phyloP scores from a whole-genome alignment of 2,329 filamentous ascomycete genomes.

The Akanthomyces lecanii region DNA sequence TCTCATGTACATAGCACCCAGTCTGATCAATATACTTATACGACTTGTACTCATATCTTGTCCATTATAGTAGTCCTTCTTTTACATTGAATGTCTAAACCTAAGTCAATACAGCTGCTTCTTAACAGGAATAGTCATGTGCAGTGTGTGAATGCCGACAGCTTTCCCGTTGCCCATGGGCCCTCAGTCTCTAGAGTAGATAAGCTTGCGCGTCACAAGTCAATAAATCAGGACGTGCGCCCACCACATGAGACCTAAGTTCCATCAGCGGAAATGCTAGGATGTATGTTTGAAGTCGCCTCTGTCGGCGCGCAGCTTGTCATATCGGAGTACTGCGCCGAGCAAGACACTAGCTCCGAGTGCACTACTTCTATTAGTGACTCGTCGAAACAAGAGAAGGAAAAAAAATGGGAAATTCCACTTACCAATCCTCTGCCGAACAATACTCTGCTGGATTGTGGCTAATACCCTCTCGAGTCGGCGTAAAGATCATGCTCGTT shows the following conservation, averaged over 20 bases:
- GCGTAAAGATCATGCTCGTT: constrained; percentile 37
- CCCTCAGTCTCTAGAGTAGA: neutral
- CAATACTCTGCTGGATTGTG: constrained; percentile 35
- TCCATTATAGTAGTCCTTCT: too few species aligned
- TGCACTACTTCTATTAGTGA: constrained; percentile 17
- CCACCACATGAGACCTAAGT: neutral
- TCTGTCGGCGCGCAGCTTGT: constrained; percentile 14
- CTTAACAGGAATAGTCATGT: too few species aligned
- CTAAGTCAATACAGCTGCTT: too few species aligned
- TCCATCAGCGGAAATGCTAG: neutral
- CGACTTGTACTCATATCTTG: too few species aligned
- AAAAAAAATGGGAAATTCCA: constrained; percentile 4
- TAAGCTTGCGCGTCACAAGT: too few species aligned
- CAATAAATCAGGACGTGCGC: too few species aligned
- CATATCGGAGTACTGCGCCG: constrained; percentile 22
- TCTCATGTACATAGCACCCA: neutral
- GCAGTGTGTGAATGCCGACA: neutral
- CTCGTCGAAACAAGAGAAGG: neutral
- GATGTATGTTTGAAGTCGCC: neutral
- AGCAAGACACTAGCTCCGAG: constrained; percentile 28
- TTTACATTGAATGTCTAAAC: too few species aligned
- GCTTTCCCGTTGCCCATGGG: neutral
- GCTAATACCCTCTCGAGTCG: constrained; percentile 33
- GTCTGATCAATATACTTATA: neutral
- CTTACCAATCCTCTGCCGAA: constrained; percentile 31